Percentiles rank a stretch among this genome's conserved stretches.
These are phyloP conservation scores for Nectriaceae sp. DNA, from an alignment of 2,329 filamentous ascomycete genomes.

Conservation along the genomic window DNA sequence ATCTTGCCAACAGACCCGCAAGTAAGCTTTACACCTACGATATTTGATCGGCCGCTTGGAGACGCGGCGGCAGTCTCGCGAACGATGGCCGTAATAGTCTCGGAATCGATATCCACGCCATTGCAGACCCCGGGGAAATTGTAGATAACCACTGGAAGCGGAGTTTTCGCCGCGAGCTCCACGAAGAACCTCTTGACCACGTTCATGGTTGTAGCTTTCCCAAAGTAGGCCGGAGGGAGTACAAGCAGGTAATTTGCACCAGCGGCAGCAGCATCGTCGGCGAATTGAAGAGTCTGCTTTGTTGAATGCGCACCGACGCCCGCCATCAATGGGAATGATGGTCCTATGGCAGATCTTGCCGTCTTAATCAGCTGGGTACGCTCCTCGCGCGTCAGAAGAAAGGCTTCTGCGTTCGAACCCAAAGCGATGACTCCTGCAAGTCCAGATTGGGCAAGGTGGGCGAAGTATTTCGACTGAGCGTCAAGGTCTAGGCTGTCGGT, in stretches of 20 bases:
- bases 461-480: constrained; percentile 52
- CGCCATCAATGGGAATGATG: constrained; percentile 83
- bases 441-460: constrained; percentile 51
- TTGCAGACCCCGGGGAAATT: constrained; percentile 72
- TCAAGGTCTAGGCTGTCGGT: constrained; percentile 50
- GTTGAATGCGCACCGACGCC: constrained; percentile 67
- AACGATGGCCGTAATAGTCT: constrained; percentile 46
- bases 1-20: constrained; percentile 75
- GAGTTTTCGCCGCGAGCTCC: constrained; percentile 53
- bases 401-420: constrained; percentile 58
- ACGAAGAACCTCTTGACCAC: constrained; percentile 62
- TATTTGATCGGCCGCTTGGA: constrained; percentile 46
- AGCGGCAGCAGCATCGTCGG: constrained; percentile 58
- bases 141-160: constrained; percentile 64
- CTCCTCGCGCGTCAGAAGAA: constrained; percentile 61
- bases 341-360: constrained; percentile 76
- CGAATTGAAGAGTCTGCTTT: constrained; percentile 61
- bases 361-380: constrained; percentile 55
- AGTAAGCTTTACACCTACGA: constrained; percentile 71
- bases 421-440: constrained; percentile 55
- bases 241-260: constrained; percentile 64
- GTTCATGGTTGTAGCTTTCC: constrained; percentile 58
- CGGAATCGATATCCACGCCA: constrained; percentile 68
- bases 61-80: constrained; percentile 23
- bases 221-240: constrained; percentile 66